These are phyloP conservation scores for Psilocybe subaeruginosa DNA, from an alignment of 768 basidiomycete genomes.

Conservation along the genomic window DNA sequence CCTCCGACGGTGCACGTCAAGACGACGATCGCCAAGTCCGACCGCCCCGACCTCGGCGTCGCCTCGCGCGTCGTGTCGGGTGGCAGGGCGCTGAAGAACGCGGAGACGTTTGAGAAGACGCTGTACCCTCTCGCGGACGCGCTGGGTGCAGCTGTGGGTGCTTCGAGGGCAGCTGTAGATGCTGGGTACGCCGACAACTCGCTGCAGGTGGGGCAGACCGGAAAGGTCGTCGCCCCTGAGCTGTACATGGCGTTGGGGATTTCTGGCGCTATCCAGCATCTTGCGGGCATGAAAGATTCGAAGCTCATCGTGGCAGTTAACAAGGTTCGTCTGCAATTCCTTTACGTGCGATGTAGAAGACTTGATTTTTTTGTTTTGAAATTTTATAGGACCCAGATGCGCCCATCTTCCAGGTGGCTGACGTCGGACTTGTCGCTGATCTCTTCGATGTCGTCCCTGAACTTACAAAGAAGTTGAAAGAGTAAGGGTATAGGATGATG, in stretches of 20 bases:
- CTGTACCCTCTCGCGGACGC: slow-evolving; percentile 92
- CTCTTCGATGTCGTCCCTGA: slow-evolving; percentile 92
- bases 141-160: slow-evolving; percentile 89
- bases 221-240: slow-evolving; percentile 97
- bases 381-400: slow-evolving; percentile 85
- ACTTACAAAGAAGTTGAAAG: slow-evolving; percentile 84
- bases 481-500: slow-evolving; percentile 14
- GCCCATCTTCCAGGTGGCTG: slow-evolving; percentile 98
- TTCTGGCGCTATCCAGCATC: slow-evolving; percentile 97
- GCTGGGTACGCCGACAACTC: slow-evolving; percentile 98
- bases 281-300: slow-evolving; percentile 99
- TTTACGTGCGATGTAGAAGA: background rate
- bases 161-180: slow-evolving; percentile 97
- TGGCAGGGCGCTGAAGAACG: slow-evolving; percentile 92
- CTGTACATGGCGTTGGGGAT: slow-evolving; percentile 97
- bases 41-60: slow-evolving; percentile 88
- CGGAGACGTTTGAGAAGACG: slow-evolving; percentile 86
- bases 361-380: slow-evolving; percentile 7
- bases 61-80: slow-evolving; percentile 92
- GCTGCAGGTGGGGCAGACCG: slow-evolving; percentile 98
- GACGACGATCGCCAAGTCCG: slow-evolving; percentile 84
- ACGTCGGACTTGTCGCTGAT: slow-evolving; percentile 92
- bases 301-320: slow-evolving; percentile 98
- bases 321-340: slow-evolving; percentile 59
- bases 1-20: slow-evolving; percentile 66